A percentile compares a stretch with the other conserved stretches of the same genome.
phyloP scores from a whole-genome alignment of 2,329 filamentous ascomycete genomes.

The Trichothecium roseum region DNA sequence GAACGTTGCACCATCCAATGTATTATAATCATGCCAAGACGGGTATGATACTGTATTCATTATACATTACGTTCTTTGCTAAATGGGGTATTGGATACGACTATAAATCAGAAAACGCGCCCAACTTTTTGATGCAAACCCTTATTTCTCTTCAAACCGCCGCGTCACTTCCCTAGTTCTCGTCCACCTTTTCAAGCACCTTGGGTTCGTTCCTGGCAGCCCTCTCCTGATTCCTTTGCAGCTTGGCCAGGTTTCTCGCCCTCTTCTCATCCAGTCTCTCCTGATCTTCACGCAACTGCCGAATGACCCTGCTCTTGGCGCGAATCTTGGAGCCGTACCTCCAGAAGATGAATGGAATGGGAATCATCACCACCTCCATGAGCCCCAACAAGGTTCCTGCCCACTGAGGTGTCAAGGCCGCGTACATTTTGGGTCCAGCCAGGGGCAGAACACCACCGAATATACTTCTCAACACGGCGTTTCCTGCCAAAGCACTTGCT shows the following conservation, averaged over 20 bases:
- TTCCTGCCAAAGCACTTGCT: constrained; percentile 70
- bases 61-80: too few species aligned
- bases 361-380: constrained; percentile 63
- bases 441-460: constrained; percentile 73
- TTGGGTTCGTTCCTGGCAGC: background rate
- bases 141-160: too few species aligned
- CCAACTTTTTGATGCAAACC: too few species aligned
- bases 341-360: constrained; percentile 75
- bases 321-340: constrained; percentile 44
- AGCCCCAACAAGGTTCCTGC: constrained; percentile 66
- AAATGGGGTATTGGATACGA: too few species aligned
- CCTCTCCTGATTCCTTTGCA: constrained; percentile 1
- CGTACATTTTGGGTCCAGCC: constrained; percentile 64
- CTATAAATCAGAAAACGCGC: too few species aligned
- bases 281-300: constrained; percentile 27
- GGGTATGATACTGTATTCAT: too few species aligned
- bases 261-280: constrained; percentile 13
- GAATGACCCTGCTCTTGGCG: constrained; percentile 36
- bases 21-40: too few species aligned
- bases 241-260: constrained; percentile 12
- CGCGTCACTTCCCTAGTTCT: background rate
- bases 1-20: too few species aligned
- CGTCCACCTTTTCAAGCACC: constrained; percentile 1
- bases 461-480: constrained; percentile 61
- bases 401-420: constrained; percentile 62